These are phyloP conservation scores for Dendrocalamus sinicus DNA, from an alignment of 176 grass and related monocot species.

Conservation along the genomic window DNA sequence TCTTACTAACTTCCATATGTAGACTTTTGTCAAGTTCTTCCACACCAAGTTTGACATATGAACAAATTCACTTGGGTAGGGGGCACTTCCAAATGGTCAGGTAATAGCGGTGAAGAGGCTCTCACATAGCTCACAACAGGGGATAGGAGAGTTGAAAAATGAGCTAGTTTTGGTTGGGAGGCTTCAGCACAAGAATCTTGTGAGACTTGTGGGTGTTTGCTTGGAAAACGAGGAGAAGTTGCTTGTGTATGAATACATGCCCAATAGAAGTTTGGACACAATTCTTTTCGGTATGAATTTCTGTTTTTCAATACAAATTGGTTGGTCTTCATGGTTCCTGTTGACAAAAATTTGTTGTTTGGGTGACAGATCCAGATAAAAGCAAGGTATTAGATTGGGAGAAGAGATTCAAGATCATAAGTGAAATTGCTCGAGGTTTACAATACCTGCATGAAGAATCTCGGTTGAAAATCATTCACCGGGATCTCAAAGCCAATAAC, in stretches of 20 bases:
- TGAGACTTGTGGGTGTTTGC: constrained; percentile 49
- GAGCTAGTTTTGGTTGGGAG: constrained; percentile 30
- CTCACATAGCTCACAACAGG: constrained; percentile 42
- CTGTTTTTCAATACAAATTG: neutral
- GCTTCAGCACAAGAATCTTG: constrained; percentile 56
- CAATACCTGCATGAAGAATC: constrained; percentile 62
- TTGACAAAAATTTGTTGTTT: neutral
- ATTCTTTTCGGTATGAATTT: constrained; percentile 49
- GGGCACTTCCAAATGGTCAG: constrained; percentile 43
- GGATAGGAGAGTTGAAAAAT: constrained; percentile 24
- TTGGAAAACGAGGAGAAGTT: constrained; percentile 50
- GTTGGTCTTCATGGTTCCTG: neutral
- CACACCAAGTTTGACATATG: neutral
- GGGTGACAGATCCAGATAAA: constrained; percentile 31
- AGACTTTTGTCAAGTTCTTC: neutral
- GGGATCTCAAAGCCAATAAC: too few relatives aligned
- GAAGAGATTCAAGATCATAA: neutral
- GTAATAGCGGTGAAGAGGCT: neutral
- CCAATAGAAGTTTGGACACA: constrained; percentile 58
- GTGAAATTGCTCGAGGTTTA: constrained; percentile 46
- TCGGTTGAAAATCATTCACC: neutral
- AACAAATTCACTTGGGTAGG: constrained; percentile 20
- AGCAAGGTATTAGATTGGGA: constrained; percentile 33
- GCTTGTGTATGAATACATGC: neutral
- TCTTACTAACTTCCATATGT: too few relatives aligned